Base-by-base conservation (phyloP, 2,329 filamentous ascomycete species). In the Microdochium bolleyi region DNA sequence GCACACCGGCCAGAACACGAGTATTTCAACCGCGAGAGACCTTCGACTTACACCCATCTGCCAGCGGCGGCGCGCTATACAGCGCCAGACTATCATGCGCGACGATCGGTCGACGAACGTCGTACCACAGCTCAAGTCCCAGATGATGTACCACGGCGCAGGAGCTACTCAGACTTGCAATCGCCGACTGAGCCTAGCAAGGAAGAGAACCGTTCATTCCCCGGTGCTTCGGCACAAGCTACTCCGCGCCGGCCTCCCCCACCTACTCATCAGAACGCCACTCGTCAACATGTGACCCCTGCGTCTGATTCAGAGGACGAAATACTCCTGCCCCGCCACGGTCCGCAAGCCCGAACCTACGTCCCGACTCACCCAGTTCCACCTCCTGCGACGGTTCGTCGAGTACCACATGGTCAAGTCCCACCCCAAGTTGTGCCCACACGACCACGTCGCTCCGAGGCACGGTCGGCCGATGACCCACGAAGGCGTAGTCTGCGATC, bases 11-110 rank as follows among this genome's bases (percentile, higher is more conserved):
- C 64, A 1, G 62, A 63, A 41, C 59, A 59, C 27, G 68, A 72
- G 44, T 70, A 70, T 57, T 70, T 70, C 55, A 64, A 49, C 57
- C 72, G 56, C 63, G 70, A 53, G 68, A 70, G 55, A 64, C 66
- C 59, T 54, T 64, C 62, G 55, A 64, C 44, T 63, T 56, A 32
- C 70, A 62, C 48, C 11, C 62, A 56, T 3, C 60, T 63, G 9
- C 55, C 63, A 4, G 61, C 63, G 37, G 21, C 41, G 8, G 41
- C 50, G 60, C 48, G 24, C 3, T 49, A 49, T 30, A 27, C 24
- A 27, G 22, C 5, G 7, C 22, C 22, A 14, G 48, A 25, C 24
- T 30, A 25, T 24, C 13, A 14, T 19, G 21, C 48, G 13, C 41
- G 41, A 19, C 41, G 41, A 24, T 30, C 48, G 21, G 24, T 30